Evolutionary conservation across 169 alveolate genomes (phyloP).

Genomic region (Plasmodium gallinaceum): DNA sequence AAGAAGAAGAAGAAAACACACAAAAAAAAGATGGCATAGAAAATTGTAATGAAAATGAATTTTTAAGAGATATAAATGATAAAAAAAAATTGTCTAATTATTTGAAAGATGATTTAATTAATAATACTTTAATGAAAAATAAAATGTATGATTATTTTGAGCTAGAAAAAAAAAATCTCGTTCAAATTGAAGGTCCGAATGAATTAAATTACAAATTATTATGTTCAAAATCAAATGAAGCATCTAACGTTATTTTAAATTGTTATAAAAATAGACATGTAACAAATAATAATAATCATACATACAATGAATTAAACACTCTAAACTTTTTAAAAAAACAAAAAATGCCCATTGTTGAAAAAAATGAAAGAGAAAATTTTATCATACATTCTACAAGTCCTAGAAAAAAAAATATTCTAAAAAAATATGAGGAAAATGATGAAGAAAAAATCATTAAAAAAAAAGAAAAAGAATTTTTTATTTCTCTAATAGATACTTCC

Average conservation of each 20-base stretch:
- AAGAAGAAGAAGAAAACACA: not conserved
- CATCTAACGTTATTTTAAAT: slow-evolving; percentile 12
- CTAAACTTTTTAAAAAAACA: slow-evolving; percentile 25
- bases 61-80: not conserved
- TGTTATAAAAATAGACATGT: slow-evolving; percentile 49
- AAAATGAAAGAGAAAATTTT: slow-evolving; percentile 38
- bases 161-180: slow-evolving; percentile 35
- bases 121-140: slow-evolving; percentile 18
- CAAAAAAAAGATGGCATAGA: not conserved
- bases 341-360: slow-evolving; percentile 50
- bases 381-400: not conserved
- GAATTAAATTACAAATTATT: slow-evolving; percentile 2
- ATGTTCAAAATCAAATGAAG: not conserved
- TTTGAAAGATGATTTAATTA: not conserved
- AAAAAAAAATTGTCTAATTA: slow-evolving; percentile 1
- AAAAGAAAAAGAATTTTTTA: not conserved
- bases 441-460: not conserved
- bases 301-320: slow-evolving; percentile 29
- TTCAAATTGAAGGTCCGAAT: slow-evolving; percentile 16
- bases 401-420: slow-evolving; percentile 3
- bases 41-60: not conserved
- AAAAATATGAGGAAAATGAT: not conserved
- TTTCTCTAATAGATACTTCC: slow-evolving; percentile 34
- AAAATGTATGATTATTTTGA: slow-evolving; percentile 66
- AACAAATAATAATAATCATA: slow-evolving; percentile 13